Base-by-base conservation (phyloP, 148 eudicot genomes). In the Hydrangea macrophylla region DNA sequence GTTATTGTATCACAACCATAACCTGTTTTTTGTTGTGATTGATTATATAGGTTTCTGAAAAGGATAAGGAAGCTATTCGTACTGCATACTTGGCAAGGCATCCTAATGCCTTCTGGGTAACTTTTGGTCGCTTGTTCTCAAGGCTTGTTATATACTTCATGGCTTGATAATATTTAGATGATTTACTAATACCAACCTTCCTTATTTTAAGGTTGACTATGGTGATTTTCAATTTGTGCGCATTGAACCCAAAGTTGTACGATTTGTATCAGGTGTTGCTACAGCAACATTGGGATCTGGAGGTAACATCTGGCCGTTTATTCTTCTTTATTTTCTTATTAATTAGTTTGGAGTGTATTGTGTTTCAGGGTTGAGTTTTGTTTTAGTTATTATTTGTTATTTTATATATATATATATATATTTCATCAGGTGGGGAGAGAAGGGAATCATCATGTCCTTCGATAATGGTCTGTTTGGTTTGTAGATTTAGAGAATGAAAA, bases 21-120 rank as follows among this genome's bases (percentile, higher is more conserved):
- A 42, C 11, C 8, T 39, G 12, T 9, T 40, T 10, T n/a, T n/a
- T 48, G 30, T 42, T 36, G 42, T 58, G 35, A 6, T 63, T 69
- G 28, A 68, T 60, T 58, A 26, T 64, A 33, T 67, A 94, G 99
- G 94, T 91, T 36, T 27, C 90, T 74, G 85, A 80, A 54, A 75
- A 65, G 32, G 89, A 91, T 2, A 76, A 57, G 76, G 92, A 81
- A 64, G 85, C 82, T 69, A 78, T 84, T 51, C 88, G 97, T 35
- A 45, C 79, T 65, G 77, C 84, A 39, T 95, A 91, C 77, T 82
- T 95, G 82, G 88, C 90, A 54, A 89, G 84, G 76, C 99, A 95
- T 76, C 99, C 99, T 27, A 73, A 78, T 75, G 99, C 99, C 28
- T 89, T 91, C 57, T 91, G 97, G 99, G 99, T 92, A 89, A 67